Evolutionary conservation across 106 monocot species (phyloP), one percentile per base, ranked within the genome.

Genomic region (Dendrobium officinale): DNA sequence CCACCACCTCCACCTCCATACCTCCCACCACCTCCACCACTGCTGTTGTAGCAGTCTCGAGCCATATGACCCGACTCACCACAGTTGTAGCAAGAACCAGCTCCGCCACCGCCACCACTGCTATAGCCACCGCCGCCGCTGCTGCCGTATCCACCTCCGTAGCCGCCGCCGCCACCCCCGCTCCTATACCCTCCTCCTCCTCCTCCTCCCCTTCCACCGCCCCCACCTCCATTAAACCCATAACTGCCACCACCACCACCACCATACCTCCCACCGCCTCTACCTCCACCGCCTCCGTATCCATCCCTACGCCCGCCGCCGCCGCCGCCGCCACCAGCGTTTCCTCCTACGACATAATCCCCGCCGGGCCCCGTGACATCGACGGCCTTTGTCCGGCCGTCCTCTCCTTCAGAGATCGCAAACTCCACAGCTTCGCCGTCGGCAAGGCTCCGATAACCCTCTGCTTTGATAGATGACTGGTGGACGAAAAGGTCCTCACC

Each of bases 41-140:
- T 79, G 59, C 15, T 78, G 26, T 48, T 48, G 49, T 45, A 76
- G 59, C 88, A 88, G 37, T 88, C 85, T 68, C 88, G 85, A n/a
- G 88, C 88, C 31, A 85, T 77, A 59, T 88, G 88, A 2, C 88
- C 91, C 2, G 51, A 66, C 72, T 77, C 73, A 9, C 88, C 88
- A 61, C 91, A 88, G 42, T 77, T 86, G 79, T 88, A 91, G 61
- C 91, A 88, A 6, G 73, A 72, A 42, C 80, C 78, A 27, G 75
- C 83, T 20, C 79, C 88, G 2, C 77, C 84, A 4, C 79, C 80
- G 8, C 45, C 41, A 5, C 43, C 44, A n/a, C 81, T 43, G 4
- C 75, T 13, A 64, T 64, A 64, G 9, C 80, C 80, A 18, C 40
- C 16, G 3, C 80, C 80, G 24, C 54, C 31, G 3, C 73, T 54